Evolutionary conservation across 768 basidiomycete genomes (phyloP).

Genomic region (Sarcomyxa edulis): DNA sequence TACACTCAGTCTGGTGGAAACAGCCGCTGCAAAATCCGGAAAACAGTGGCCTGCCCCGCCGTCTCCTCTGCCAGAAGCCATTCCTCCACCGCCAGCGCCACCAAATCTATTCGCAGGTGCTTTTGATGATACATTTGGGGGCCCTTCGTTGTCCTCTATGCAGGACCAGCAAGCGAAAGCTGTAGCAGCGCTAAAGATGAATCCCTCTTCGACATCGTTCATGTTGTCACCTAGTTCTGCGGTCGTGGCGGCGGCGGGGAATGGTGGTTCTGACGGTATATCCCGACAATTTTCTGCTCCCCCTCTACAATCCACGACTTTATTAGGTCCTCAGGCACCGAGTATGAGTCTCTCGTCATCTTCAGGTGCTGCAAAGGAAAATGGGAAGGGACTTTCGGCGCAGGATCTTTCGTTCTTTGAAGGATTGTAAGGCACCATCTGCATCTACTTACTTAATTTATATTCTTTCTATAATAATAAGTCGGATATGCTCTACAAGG

Average conservation of each 20-base stretch:
- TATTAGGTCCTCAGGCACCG: not conserved
- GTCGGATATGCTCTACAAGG: no score
- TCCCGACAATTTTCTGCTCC: no score
- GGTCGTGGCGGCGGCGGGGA: not conserved
- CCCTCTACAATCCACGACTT: conserved; percentile 9
- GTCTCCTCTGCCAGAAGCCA: conserved; percentile 36
- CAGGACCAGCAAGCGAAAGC: conserved; percentile 22
- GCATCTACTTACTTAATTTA: conserved; percentile 5
- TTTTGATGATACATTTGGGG: conserved; percentile 16
- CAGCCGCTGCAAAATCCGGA: conserved; percentile 46
- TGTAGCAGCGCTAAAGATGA: conserved; percentile 21
- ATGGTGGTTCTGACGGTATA: no score
- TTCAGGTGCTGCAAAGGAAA: conserved; percentile 18
- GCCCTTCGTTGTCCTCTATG: conserved; percentile 26
- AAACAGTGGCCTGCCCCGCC: conserved; percentile 45
- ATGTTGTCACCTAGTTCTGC: conserved; percentile 6
- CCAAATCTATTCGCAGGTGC: conserved; percentile 37
- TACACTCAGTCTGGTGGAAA: conserved; percentile 51
- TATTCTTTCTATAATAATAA: no score
- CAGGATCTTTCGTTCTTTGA: conserved; percentile 89
- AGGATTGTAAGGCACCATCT: conserved; percentile 39
- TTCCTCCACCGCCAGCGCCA: conserved; percentile 41
- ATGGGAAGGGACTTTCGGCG: conserved; percentile 65
- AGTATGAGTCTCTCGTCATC: conserved; percentile 12
- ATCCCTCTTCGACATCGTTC: conserved; percentile 9